Conservation (phyloP, 208 protist genomes). For the Kentomonas sorsogonicus region DNA sequence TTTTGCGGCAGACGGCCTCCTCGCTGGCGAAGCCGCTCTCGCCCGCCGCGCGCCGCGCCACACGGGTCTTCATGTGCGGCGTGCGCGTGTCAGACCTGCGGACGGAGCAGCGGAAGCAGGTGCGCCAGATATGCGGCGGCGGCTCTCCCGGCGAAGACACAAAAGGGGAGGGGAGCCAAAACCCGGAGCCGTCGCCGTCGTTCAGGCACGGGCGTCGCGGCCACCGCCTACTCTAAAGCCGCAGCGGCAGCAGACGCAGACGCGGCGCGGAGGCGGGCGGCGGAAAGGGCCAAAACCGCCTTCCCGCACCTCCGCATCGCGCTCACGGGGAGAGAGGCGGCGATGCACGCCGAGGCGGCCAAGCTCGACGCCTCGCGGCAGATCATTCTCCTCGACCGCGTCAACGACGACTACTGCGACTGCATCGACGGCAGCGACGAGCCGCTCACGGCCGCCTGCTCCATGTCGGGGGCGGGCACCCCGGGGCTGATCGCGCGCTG, state of each 20-base stretch:
- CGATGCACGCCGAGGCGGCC: constrained; percentile 28
- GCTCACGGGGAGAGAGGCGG: constrained; percentile 39
- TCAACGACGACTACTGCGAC: constrained; percentile 87
- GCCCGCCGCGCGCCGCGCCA: not conserved
- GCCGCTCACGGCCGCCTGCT: constrained; percentile 68
- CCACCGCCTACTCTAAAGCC: not conserved
- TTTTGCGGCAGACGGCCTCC: constrained; percentile 24
- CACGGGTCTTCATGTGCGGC: constrained; percentile 51
- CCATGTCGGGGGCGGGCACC: constrained; percentile 48
- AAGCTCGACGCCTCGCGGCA: constrained; percentile 41
- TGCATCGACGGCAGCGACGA: constrained; percentile 77
- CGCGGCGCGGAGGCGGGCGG: not conserved
- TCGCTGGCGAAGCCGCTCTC: not conserved
- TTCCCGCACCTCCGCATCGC: constrained; percentile 46
- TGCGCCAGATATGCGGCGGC: too few species aligned
- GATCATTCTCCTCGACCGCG: constrained; percentile 34
- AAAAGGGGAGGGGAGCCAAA: not conserved
- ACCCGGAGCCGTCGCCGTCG: too few species aligned
- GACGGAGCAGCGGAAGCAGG: too few species aligned
- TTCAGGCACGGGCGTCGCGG: not conserved
- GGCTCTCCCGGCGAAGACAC: not conserved
- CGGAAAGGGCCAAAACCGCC: not conserved
- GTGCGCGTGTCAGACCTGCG: constrained; percentile 54
- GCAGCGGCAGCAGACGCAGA: not conserved
- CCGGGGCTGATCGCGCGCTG: constrained; percentile 30